A percentile compares a stretch with the other conserved stretches of the same genome.
Conservation (phyloP, 169 alveolate genomes). For the Eimeria maxima region DNA sequence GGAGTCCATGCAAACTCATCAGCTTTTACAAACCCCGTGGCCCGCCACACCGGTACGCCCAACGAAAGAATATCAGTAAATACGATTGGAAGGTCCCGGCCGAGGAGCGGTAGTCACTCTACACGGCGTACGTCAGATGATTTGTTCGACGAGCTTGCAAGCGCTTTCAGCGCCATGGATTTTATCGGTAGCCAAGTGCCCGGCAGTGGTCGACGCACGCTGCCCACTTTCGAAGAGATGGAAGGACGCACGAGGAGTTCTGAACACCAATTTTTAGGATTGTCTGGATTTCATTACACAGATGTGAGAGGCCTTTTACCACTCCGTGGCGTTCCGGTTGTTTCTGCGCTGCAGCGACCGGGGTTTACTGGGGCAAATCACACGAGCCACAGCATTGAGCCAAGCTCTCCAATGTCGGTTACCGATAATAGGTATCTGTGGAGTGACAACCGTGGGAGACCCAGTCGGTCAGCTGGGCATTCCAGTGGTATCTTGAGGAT, state of each 20-base stretch:
- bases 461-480: neutral
- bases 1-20: neutral
- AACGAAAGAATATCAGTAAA: neutral
- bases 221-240: neutral
- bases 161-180: neutral
- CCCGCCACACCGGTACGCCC: neutral
- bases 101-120: neutral
- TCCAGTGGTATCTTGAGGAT: neutral
- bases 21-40: neutral
- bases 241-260: neutral
- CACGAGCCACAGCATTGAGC: constrained; percentile 6
- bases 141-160: neutral
- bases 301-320: neutral
- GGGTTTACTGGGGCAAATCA: neutral
- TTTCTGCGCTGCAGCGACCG: constrained; percentile 16
- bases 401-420: neutral
- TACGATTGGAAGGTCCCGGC: neutral
- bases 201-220: neutral
- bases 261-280: neutral
- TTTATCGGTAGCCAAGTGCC: neutral
- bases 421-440: constrained; percentile 10
- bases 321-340: neutral
- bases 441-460: neutral
- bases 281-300: neutral
- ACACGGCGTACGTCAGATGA: neutral